Base-by-base conservation (phyloP, 495 filamentous ascomycete species). In the Xylaria acuta region DNA sequence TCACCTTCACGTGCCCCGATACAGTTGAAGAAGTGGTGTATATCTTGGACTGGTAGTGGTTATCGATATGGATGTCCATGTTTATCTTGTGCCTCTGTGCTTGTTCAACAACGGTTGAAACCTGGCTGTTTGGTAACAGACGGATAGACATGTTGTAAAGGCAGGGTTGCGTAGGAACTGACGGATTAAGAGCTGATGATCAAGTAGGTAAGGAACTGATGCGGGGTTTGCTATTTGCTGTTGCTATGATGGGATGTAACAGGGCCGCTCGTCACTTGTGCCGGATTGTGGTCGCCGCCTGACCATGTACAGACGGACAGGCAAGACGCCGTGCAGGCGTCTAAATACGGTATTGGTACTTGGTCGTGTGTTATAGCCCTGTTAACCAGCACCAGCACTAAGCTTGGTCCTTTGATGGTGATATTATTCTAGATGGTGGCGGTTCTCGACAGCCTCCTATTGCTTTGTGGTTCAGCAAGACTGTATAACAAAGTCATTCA, bases 1-100 rank as follows among this genome's bases (percentile, higher is more conserved):
- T 85, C 36, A 89, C 90, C 72, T 94, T 84, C 34, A 85, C 81
- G 47, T 82, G 63, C 27, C 85, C 87, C 43, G 77, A 77, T 6
- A 89, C 69, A 60, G 82, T 78, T 16, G 86, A 86, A 18, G 76
- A 78, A 0, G 86, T 85, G 0, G 85, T 86, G 74, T 87, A 89
- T 41, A 86, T 76, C 72, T 85, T 87, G 68, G 82, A 81, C 36
- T 54, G 75, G 74, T 82, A 84, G 70, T 86, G 81, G 75, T 85
- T 81, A 67, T 84, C 78, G 56, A 89, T 76, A 64, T 80, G 74
- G 74, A 89, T 80, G 12, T 73, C 70, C 71, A 86, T 83, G 74
- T 75, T 77, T 25, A 82, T 73, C 62, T 80, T 82, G 32, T 74
- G 70, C 54, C 75, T 66, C 51, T 72, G 69, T 0, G 20, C 27